Evolutionary conservation across 169 alveolate species (phyloP).

Genomic region (Plasmodium cynomolgi): DNA sequence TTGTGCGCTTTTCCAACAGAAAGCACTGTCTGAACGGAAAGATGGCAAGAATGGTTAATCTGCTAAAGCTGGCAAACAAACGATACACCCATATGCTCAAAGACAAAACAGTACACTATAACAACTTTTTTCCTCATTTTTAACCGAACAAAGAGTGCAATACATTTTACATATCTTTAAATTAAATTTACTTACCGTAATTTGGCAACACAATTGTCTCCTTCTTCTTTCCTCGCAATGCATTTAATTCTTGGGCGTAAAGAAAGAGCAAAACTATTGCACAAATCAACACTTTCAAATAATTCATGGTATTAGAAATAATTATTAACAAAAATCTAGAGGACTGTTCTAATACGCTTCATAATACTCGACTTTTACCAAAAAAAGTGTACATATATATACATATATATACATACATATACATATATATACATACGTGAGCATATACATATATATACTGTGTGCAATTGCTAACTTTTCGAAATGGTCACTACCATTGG

Average conservation of each 20-base stretch:
- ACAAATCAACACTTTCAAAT: neutral
- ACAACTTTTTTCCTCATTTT: neutral
- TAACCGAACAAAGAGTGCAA: neutral
- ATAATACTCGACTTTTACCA: neutral
- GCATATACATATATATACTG: neutral
- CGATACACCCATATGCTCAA: neutral
- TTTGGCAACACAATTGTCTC: neutral
- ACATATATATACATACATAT: neutral
- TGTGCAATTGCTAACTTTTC: neutral
- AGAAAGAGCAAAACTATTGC: constrained; percentile 1
- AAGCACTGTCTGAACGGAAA: neutral
- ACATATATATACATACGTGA: neutral
- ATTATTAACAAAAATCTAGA: neutral
- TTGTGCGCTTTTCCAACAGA: neutral
- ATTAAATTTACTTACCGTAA: neutral
- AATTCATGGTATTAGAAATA: constrained; percentile 14
- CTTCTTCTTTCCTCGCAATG: constrained; percentile 13
- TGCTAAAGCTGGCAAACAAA: neutral
- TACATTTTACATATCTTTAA: neutral
- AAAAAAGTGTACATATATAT: neutral
- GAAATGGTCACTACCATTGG: neutral
- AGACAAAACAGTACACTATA: neutral
- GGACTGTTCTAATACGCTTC: constrained; percentile 2
- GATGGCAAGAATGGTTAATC: neutral
- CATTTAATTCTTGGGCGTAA: constrained; percentile 12